These are phyloP conservation scores for Acacia confusa DNA, from an alignment of 306 rosid species.

Conservation along the genomic window DNA sequence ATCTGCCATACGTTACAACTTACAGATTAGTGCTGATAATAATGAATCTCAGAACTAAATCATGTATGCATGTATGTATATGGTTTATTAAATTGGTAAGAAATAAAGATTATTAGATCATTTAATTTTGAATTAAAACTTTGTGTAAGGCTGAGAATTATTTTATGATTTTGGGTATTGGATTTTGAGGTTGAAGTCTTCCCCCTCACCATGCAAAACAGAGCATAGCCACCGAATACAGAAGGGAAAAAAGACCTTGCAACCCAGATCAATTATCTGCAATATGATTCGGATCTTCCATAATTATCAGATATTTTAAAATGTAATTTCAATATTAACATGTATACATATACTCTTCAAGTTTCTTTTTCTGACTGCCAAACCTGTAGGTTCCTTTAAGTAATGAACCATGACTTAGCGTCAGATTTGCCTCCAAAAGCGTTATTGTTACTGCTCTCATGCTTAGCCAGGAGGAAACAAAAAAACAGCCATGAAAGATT, in stretches of 20 bases:
- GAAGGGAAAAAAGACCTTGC: not conserved
- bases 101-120: not conserved
- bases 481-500: slow-evolving; percentile 7
- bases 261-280: not conserved
- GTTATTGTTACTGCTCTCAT: slow-evolving; percentile 21
- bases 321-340: not conserved
- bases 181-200: not conserved
- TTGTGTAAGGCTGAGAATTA: not conserved
- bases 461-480: slow-evolving; percentile 9
- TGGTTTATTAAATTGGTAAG: not conserved
- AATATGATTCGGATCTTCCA: not conserved
- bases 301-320: not conserved
- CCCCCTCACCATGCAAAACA: not conserved
- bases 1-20: not conserved
- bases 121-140: not conserved
- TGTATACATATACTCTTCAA: not conserved
- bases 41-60: not conserved
- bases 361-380: slow-evolving; percentile 4
- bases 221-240: not conserved
- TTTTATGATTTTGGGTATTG: not conserved
- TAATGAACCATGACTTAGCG: slow-evolving; percentile 11
- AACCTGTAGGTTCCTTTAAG: not conserved
- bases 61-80: not conserved
- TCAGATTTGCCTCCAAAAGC: slow-evolving; percentile 29
- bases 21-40: not conserved